Conservation (phyloP, 805 yeast genomes). For the Suhomyces prunicola region DNA sequence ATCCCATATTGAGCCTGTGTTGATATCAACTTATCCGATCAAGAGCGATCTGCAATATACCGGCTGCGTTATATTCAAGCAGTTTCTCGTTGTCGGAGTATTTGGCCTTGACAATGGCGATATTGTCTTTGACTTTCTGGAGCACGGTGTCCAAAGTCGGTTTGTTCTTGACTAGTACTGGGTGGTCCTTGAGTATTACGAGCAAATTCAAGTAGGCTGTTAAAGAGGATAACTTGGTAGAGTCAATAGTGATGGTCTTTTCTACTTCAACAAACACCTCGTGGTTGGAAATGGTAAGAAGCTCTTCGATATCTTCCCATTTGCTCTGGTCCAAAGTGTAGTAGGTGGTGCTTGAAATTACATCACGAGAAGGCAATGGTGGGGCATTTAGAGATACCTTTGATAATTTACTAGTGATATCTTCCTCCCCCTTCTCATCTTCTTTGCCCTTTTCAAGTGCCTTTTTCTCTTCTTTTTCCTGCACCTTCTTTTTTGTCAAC, state of each 20-base stretch:
- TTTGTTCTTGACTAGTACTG: slow-evolving; percentile 13
- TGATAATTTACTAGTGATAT: neutral
- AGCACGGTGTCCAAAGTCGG: slow-evolving; percentile 14
- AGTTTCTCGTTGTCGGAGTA: slow-evolving; percentile 15
- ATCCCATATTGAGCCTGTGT: neutral
- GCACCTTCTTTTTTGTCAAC: slow-evolving; percentile 33
- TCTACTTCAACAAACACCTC: slow-evolving; percentile 26
- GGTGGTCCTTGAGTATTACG: slow-evolving; percentile 26
- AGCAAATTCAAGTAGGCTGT: slow-evolving; percentile 58
- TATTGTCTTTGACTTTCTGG: slow-evolving; percentile 11
- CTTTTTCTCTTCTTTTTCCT: slow-evolving; percentile 17
- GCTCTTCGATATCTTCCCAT: slow-evolving; percentile 39
- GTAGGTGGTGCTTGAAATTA: slow-evolving; percentile 29
- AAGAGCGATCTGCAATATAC: slow-evolving; percentile 31
- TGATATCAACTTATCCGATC: slow-evolving; percentile 23
- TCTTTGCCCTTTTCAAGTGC: neutral
- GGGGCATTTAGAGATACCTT: slow-evolving; percentile 9
- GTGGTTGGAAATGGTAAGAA: slow-evolving; percentile 38
- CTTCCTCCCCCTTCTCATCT: neutral
- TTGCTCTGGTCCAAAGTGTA: slow-evolving; percentile 44
- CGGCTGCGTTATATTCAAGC: slow-evolving; percentile 29
- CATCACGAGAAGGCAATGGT: slow-evolving; percentile 16
- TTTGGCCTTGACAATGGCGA: slow-evolving; percentile 15
- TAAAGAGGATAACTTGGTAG: slow-evolving; percentile 39
- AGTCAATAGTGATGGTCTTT: slow-evolving; percentile 16